Evolutionary conservation across 306 rosid species (phyloP), one percentile per base, ranked within the genome.

Genomic region (Cicer pinnatifidum): DNA sequence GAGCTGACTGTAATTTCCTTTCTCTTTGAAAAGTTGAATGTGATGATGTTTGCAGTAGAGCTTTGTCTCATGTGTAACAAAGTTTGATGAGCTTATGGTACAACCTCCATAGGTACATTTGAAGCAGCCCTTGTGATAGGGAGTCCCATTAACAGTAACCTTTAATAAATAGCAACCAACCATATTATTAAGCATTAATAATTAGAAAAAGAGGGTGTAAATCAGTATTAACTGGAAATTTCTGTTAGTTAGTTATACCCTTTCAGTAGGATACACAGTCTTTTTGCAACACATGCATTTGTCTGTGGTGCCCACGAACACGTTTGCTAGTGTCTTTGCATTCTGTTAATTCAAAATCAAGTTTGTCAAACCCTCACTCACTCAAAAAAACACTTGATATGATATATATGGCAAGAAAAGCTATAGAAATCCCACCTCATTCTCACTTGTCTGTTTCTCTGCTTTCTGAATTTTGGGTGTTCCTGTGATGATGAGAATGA

Each of bases 31-130:
- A 20, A 91, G 97, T 66, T 91, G 97, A 80, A 89, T 83, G 90
- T 89, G 92, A 71, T 91, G 95, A 73, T 89, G 94, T 76, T 91
- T 89, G 87, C 97, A 91, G 58, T 91, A 91, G 38, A 89, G 88
- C 81, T 80, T 89, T 65, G 90, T 89, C 70, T 91, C 97, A 69
- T 87, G 97, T 51, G 92, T 83, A 66, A 91, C 77, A 11, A 85
- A 85, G 82, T 72, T 89, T 12, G 94, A 79, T 28, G 94, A 85
- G 85, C 85, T 91, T 77, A 89, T 84, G 9, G 90, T 87, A 69
- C 94, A 91, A 11, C 94, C 97, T 73, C 97, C 97, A 67, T 80
- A 80, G 47, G 81, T 82, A 83, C 97, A 91, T 77, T 86, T 91
- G 90, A 91, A 88, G 88, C 94, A 87, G 53, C 85, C 39, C 70